Percentiles rank a stretch among this genome's conserved stretches.
These are phyloP conservation scores for Mycena metata DNA, from an alignment of 768 basidiomycete genomes.

Conservation along the genomic window DNA sequence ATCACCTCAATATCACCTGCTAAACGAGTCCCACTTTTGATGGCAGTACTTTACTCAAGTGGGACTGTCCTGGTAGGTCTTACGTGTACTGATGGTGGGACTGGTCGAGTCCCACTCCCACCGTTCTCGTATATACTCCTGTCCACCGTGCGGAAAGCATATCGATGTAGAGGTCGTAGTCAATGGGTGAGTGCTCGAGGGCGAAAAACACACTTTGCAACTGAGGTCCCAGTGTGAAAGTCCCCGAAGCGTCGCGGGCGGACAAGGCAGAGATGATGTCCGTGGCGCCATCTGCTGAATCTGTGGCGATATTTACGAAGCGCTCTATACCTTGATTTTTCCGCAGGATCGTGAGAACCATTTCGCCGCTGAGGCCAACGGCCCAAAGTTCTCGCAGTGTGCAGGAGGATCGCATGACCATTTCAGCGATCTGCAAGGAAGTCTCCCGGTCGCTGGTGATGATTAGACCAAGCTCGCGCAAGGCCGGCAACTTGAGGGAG, in stretches of 20 bases:
- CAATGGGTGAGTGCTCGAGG: not conserved
- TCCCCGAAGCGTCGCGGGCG: not conserved
- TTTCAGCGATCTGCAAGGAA: not conserved
- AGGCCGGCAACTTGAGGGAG: not conserved
- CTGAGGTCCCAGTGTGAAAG: not conserved
- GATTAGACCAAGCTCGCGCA: not conserved
- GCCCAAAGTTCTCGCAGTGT: not conserved
- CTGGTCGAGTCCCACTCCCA: too few relatives aligned
- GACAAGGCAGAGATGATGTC: not conserved
- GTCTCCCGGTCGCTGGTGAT: too few relatives aligned
- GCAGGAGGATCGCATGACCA: constrained; percentile 1
- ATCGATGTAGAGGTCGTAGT: not conserved
- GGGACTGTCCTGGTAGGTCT: too few relatives aligned
- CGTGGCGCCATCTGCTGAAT: not conserved
- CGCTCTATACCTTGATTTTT: not conserved
- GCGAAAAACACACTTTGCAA: not conserved
- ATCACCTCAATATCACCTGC: too few relatives aligned
- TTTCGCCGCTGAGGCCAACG: not conserved
- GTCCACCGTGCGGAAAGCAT: not conserved
- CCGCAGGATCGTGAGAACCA: not conserved
- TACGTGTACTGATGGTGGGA: too few relatives aligned
- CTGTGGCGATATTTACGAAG: not conserved
- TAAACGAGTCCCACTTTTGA: too few relatives aligned
- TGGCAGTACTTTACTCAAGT: too few relatives aligned
- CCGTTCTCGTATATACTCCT: too few relatives aligned